A percentile compares a stretch with the other conserved stretches of the same genome.
phyloP scores from a whole-genome alignment of 176 grass and related monocot genomes.

The Carex parvula region DNA sequence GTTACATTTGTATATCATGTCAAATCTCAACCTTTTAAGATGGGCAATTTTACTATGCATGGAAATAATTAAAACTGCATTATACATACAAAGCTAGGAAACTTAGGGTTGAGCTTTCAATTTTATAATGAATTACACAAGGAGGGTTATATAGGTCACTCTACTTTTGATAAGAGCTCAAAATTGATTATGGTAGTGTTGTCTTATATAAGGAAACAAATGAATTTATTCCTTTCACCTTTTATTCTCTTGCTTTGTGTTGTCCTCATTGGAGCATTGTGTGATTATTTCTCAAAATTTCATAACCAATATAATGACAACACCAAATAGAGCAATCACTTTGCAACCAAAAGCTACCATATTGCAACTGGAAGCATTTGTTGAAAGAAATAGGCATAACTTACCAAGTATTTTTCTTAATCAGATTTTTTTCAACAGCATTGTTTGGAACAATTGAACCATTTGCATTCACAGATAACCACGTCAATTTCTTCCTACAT shows the following conservation, averaged over 20 bases:
- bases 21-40: background rate
- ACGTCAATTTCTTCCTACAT: constrained; percentile 70
- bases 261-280: background rate
- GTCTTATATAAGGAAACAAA: background rate
- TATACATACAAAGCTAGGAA: background rate
- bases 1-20: background rate
- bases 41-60: no score
- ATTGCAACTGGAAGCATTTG: constrained; percentile 6
- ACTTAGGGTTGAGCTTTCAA: background rate
- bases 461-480: constrained; percentile 86
- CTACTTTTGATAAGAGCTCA: background rate
- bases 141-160: background rate
- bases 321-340: background rate
- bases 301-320: background rate
- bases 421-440: constrained; percentile 59
- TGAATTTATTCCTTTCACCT: background rate
- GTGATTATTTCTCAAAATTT: background rate
- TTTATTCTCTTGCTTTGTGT: background rate
- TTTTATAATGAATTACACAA: background rate
- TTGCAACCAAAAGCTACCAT: background rate
- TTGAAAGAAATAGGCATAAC: constrained; percentile 12
- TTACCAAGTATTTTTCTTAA: constrained; percentile 76
- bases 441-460: constrained; percentile 51
- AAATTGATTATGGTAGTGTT: background rate
- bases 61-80: background rate